phyloP scores from a whole-genome alignment of 176 grass and related monocot species.

The Hordeum vulgare region MorexV3_pseudomolecules_assembly NC_058519.1:44312049-44312548 shows the following conservation, averaged over 20 bases:
- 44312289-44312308: not conserved
- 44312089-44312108: slow-evolving; percentile 91
- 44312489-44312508: slow-evolving; percentile 88
- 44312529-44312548: slow-evolving; percentile 31
- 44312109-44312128: slow-evolving; percentile 91
- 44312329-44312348: slow-evolving; percentile 92
- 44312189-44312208: not conserved
- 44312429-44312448: not conserved
- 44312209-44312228: not conserved
- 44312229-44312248: not conserved
- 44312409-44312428: not conserved
- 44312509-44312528: slow-evolving; percentile 82
- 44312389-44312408: not conserved
- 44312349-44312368: slow-evolving; percentile 93
- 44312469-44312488: slow-evolving; percentile 95
- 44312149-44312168: slow-evolving; percentile 88
- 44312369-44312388: slow-evolving; percentile 62
- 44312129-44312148: slow-evolving; percentile 92
- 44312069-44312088: slow-evolving; percentile 94
- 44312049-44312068: slow-evolving; percentile 84
- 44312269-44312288: not conserved
- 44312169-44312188: slow-evolving; percentile 8
- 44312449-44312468: slow-evolving; percentile 47
- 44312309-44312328: slow-evolving; percentile 51
- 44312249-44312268: not conserved